These are phyloP conservation scores for Adansonia gregorii DNA, from an alignment of 441 rosid genomes.

Conservation along the genomic window DNA sequence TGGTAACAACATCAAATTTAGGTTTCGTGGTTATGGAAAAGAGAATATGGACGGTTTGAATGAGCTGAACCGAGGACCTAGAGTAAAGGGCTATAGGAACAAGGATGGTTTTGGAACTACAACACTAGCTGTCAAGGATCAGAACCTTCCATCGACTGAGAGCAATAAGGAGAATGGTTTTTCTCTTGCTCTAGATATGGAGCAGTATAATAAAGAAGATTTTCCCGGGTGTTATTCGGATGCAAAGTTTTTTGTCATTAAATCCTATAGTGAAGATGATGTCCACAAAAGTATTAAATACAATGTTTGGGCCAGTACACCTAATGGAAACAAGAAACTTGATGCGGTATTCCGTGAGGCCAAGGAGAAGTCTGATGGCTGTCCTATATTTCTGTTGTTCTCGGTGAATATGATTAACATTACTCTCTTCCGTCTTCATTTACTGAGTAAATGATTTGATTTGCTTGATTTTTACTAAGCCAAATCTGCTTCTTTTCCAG, in stretches of 20 bases:
- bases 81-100: constrained; percentile 50
- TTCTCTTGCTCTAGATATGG: constrained; percentile 37
- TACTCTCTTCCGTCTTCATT: neutral
- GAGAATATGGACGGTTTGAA: constrained; percentile 63
- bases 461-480: neutral
- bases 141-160: constrained; percentile 37
- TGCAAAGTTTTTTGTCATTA: constrained; percentile 68
- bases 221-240: constrained; percentile 52
- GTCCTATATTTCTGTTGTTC: constrained; percentile 84
- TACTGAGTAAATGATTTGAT: neutral
- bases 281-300: constrained; percentile 76
- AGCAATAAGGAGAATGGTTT: constrained; percentile 33
- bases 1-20: constrained; percentile 53
- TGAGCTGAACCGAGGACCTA: constrained; percentile 73
- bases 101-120: constrained; percentile 46
- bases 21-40: constrained; percentile 51
- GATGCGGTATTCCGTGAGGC: constrained; percentile 75
- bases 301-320: constrained; percentile 73
- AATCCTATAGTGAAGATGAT: constrained; percentile 81
- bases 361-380: constrained; percentile 52
- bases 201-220: constrained; percentile 46
- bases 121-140: constrained; percentile 41
- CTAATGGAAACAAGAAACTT: constrained; percentile 79
- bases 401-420: constrained; percentile 56
- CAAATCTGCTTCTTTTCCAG: constrained; percentile 32